A percentile compares a stretch with the other conserved stretches of the same genome.
Evolutionary conservation across 176 grass and related monocot species (phyloP).

Genomic region (Elymus sibiricus): DNA sequence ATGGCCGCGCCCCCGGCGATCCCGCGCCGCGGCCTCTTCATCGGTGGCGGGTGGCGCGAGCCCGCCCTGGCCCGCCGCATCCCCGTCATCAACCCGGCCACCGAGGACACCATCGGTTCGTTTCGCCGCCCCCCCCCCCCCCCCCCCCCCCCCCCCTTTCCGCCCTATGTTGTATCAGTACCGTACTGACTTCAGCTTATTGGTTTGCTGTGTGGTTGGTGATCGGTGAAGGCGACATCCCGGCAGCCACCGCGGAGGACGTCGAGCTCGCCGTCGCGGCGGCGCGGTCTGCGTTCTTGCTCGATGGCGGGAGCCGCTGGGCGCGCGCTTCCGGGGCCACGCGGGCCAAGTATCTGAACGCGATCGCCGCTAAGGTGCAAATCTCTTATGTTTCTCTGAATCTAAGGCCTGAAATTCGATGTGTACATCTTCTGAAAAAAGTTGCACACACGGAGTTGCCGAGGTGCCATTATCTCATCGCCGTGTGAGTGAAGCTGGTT

Average conservation of each 20-base stretch:
- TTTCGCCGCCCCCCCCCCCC: not conserved
- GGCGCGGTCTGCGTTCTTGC: constrained; percentile 55
- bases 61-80: constrained; percentile 59
- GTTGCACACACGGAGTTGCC: not conserved
- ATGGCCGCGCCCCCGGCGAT: constrained; percentile 37
- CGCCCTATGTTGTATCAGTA: not conserved
- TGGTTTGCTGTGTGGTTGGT: not conserved
- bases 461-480: not conserved
- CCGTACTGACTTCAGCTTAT: not conserved
- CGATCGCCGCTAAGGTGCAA: constrained; percentile 74
- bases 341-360: constrained; percentile 74
- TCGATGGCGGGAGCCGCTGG: constrained; percentile 65
- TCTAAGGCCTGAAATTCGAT: not conserved
- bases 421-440: not conserved
- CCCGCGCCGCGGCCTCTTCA: constrained; percentile 75
- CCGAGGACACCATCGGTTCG: constrained; percentile 71
- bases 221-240: constrained; percentile 69
- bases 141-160: not conserved
- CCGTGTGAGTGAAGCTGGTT: not conserved
- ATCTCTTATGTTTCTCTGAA: not conserved
- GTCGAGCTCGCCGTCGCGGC: constrained; percentile 88
- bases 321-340: constrained; percentile 52
- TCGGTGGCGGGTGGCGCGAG: constrained; percentile 81
- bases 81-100: constrained; percentile 82
- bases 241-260: constrained; percentile 84